phyloP scores from a whole-genome alignment of 2,329 filamentous ascomycete species.

The Acrocalymma vagum region DNA sequence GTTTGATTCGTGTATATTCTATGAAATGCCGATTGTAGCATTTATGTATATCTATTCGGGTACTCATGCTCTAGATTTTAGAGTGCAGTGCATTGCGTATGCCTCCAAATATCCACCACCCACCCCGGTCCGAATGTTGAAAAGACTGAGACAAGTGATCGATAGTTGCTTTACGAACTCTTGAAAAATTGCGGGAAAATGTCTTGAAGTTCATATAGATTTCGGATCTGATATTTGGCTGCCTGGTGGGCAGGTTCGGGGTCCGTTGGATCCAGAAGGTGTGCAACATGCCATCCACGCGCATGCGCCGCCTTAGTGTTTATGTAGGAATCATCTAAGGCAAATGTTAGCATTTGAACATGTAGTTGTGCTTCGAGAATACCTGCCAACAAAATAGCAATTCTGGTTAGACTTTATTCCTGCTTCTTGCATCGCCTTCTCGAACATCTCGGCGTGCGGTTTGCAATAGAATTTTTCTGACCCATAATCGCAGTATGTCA shows the following conservation, averaged over 20 bases:
- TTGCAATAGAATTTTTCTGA: constrained; percentile 82
- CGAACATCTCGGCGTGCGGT: constrained; percentile 82
- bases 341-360: constrained; percentile 13
- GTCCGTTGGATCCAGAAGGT: constrained; percentile 82
- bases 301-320: constrained; percentile 82
- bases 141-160: not conserved
- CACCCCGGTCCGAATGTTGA: no score
- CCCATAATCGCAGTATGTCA: constrained; percentile 93
- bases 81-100: no score
- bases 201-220: constrained; percentile 76
- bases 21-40: no score
- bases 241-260: constrained; percentile 69
- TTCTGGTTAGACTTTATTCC: constrained; percentile 71
- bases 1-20: no score
- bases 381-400: constrained; percentile 92
- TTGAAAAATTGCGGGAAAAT: constrained; percentile 91
- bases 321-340: constrained; percentile 80
- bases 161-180: constrained; percentile 21
- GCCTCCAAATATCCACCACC: no score
- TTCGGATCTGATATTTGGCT: constrained; percentile 77
- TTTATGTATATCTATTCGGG: no score
- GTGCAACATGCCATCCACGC: constrained; percentile 85
- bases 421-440: constrained; percentile 88
- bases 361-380: not conserved
- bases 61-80: no score